phyloP scores from a whole-genome alignment of 179 eudicot species.

The Nepenthes alata region DNA sequence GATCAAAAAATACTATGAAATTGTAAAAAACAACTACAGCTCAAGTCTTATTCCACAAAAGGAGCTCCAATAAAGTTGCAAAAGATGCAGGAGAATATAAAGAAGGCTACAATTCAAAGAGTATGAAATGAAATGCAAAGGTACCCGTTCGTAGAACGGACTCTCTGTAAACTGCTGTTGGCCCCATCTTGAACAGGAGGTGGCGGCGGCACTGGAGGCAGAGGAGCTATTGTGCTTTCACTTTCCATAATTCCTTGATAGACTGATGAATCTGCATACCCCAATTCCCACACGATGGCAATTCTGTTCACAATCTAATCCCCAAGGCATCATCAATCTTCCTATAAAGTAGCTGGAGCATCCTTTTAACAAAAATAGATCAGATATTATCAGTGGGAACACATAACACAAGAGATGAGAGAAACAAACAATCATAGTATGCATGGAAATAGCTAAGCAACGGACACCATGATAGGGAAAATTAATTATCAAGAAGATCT shows the following conservation, averaged over 20 bases:
- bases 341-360: conserved; percentile 19
- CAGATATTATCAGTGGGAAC: conserved; percentile 9
- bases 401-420: background rate
- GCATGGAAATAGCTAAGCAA: no score
- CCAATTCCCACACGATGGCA: conserved; percentile 35
- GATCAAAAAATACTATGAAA: background rate
- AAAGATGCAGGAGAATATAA: background rate
- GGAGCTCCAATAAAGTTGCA: background rate
- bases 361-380: conserved; percentile 19
- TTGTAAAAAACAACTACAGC: background rate
- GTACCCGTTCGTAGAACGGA: conserved; percentile 70
- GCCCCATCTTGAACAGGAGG: conserved; percentile 27
- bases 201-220: conserved; percentile 10
- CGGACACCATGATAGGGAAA: background rate
- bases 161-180: conserved; percentile 33
- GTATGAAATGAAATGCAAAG: background rate
- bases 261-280: conserved; percentile 30
- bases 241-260: conserved; percentile 44
- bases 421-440: background rate
- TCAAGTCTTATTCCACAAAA: background rate
- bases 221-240: conserved; percentile 31
- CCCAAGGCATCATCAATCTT: conserved; percentile 64
- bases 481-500: no score
- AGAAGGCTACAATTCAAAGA: background rate
- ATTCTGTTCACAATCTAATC: conserved; percentile 28